Evolutionary conservation across 257 asterid species (phyloP), one percentile per base, ranked within the genome.

Genomic region (Eustoma russellianum): DNA sequence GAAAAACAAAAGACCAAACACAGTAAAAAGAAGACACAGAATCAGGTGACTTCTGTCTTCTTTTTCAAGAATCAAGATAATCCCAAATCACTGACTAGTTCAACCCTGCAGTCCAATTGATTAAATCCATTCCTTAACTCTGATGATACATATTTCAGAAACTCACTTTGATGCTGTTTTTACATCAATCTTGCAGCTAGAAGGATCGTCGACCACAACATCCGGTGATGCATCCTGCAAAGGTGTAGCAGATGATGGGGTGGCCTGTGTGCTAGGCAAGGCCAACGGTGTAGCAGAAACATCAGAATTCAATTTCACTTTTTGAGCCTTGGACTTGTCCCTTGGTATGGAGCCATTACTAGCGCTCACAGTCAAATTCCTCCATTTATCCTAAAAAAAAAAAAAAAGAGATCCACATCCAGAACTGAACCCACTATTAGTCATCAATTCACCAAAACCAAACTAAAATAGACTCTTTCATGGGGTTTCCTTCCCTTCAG

Each of bases 301-400:
- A 15, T 83, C 90, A 57, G 80, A 49, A 70, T 43, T 67, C 49
- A 56, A 60, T 76, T 81, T 86, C 17, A 52, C 70, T 55, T 86
- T 85, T 7, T 60, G 70, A 54, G 70, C 45, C 80, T 76, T 81
- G 7, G 85, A 73, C 65, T 77, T 89, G 11, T 79, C 94, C 66
- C 86, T 78, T 12, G 86, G 66, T 1, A 74, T 79, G 70, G 67
- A 79, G 41, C 85, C 94, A 72, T 59, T 83, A 17, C 55, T 52
- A 48, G 92, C 89, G 51, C 77, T 67, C 12, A 78, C 91, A 56
- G 75, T 81, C 77, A 90, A 70, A 70, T 90, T 90, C 60, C 98
- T 66, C 96, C 96, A 90, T 67, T 90, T 90, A 79, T 90, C 96
- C 98, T 86, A 64, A 10, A 19, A 43, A 16, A 28, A 13, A 59